Base-by-base conservation (phyloP, 2,329 filamentous ascomycete genomes). In the Pseudogymnoascus sp. region DNA sequence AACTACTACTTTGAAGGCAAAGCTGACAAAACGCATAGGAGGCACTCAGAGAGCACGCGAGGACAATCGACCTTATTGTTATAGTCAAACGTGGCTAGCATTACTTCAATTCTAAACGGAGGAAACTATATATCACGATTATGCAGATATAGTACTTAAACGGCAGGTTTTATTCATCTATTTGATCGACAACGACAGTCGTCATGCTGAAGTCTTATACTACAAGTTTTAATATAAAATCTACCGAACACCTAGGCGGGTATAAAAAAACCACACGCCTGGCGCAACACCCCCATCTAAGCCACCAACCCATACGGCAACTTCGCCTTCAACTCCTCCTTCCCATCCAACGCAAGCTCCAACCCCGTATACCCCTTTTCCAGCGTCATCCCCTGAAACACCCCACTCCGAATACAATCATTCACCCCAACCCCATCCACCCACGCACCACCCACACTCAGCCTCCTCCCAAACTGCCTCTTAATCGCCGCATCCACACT, bases 401-500 rank as follows among this genome's bases (percentile, higher is more conserved):
- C 21, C 33, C 58, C 58, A 59, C 58, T 59, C 6, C 13, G 8
- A 5, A 88, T 75, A 69, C 81, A 83, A 67, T 83, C 81, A 66
- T 79, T 80, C 48, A 84, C 70, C 6, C 81, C 79, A 2, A 74
- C 71, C 2, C 71, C 71, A 35, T 61, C 35, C 17, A 38, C 58
- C 67, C 82, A 84, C 71, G 79, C 82, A 61, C 76, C 78, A 2
- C 82, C 82, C 1, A 76, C 73, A 1, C 67, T 66, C 12, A 77
- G 29, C 51, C 67, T 70, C 7, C 73, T 73, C 8, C 64, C 64
- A 63, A 74, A 76, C 4, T 61, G 65, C 12, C 61, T 63, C 48
- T 66, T 64, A 21, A 75, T 51, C 44, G 73, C 71, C 10, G 58
- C 38, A 65, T 73, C 68, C 8, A 70, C 72, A 27, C 63, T 63